Conservation (phyloP, 768 basidiomycete species). For the Lactarius hengduanensis region DNA sequence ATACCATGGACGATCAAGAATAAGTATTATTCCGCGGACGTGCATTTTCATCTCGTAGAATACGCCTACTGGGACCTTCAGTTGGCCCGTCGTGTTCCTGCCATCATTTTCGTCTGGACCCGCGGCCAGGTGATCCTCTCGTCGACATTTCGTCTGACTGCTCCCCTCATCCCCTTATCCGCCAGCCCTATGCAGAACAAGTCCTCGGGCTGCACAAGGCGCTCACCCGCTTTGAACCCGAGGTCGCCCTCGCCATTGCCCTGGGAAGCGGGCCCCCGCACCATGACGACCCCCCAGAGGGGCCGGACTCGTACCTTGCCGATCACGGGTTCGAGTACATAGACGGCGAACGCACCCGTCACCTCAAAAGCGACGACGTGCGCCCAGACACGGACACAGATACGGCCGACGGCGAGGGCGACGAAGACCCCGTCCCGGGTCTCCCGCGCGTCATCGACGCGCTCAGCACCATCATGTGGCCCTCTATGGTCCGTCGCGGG, state of each 20-base stretch:
- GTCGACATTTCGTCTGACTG: conserved; percentile 11
- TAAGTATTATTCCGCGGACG: conserved; percentile 77
- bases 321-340: conserved; percentile 77
- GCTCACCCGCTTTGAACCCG: conserved; percentile 55
- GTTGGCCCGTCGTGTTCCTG: conserved; percentile 53
- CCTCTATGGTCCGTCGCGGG: conserved; percentile 57
- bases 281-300: conserved; percentile 37
- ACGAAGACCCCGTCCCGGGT: conserved; percentile 35
- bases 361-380: neutral
- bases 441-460: conserved; percentile 75
- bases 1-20: conserved; percentile 77
- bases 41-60: conserved; percentile 60
- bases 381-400: neutral
- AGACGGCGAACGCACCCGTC: conserved; percentile 44
- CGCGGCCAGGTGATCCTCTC: conserved; percentile 53
- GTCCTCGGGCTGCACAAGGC: conserved; percentile 49
- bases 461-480: conserved; percentile 87
- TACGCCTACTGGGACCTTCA: conserved; percentile 45
- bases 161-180: conserved; percentile 9
- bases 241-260: conserved; percentile 70
- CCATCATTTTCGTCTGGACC: conserved; percentile 71
- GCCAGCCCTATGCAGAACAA: conserved; percentile 58
- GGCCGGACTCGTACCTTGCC: conserved; percentile 65
- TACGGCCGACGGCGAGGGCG: conserved; percentile 1
- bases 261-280: conserved; percentile 37